Conservation (phyloP, 2,329 filamentous ascomycete genomes). For the Penicillium brevicompactum region DNA sequence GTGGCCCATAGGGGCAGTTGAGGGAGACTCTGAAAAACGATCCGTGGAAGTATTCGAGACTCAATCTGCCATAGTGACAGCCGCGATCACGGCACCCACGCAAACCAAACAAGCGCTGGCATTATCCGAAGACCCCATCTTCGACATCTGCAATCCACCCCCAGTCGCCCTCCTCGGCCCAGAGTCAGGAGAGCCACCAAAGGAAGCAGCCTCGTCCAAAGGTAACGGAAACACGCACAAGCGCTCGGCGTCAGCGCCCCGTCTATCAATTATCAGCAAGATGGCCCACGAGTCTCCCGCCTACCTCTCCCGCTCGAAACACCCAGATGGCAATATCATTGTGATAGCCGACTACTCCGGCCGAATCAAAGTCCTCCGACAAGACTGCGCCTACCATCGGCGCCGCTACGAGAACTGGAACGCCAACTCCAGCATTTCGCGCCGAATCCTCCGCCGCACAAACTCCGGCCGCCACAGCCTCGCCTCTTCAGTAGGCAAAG, state of each 20-base stretch:
- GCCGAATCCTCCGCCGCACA: slow-evolving; percentile 59
- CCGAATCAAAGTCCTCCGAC: slow-evolving; percentile 89
- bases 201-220: slow-evolving; percentile 40
- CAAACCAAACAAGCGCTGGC: slow-evolving; percentile 76
- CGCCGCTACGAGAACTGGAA: slow-evolving; percentile 78
- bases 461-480: slow-evolving; percentile 59
- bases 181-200: slow-evolving; percentile 59
- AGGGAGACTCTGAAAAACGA: slow-evolving; percentile 75
- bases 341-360: slow-evolving; percentile 88
- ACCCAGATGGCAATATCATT: slow-evolving; percentile 84
- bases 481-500: slow-evolving; percentile 49
- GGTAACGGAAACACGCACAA: slow-evolving; percentile 21
- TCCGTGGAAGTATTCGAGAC: slow-evolving; percentile 90
- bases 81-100: slow-evolving; percentile 80
- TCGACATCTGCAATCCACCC: slow-evolving; percentile 92
- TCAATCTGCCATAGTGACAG: slow-evolving; percentile 83
- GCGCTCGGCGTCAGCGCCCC: slow-evolving; percentile 35
- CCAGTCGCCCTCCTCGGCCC: slow-evolving; percentile 79
- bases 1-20: slow-evolving; percentile 69
- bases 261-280: slow-evolving; percentile 40
- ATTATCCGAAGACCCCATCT: slow-evolving; percentile 87
- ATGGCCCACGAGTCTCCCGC: slow-evolving; percentile 69
- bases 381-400: slow-evolving; percentile 86
- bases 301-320: slow-evolving; percentile 74
- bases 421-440: slow-evolving; percentile 73